Percentiles rank a stretch among this genome's conserved stretches.
phyloP scores from a whole-genome alignment of 345 rosid genomes.

The Citrus glauca region DNA sequence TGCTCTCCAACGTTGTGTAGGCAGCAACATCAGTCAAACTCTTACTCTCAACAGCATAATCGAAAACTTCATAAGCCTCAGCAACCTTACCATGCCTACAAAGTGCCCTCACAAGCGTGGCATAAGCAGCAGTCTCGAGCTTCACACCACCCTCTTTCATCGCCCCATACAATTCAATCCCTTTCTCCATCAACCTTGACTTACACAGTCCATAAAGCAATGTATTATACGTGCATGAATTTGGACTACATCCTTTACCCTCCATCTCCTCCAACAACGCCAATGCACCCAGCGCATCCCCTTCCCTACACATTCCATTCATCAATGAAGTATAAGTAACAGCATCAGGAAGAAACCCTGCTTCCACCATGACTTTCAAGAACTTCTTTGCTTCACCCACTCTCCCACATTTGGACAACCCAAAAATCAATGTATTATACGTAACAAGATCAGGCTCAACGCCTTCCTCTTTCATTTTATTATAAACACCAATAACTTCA shows the following conservation, averaged over 20 bases:
- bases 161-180: conserved; percentile 50
- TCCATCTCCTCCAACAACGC: conserved; percentile 75
- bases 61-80: conserved; percentile 87
- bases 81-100: conserved; percentile 70
- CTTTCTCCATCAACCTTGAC: conserved; percentile 65
- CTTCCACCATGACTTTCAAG: conserved; percentile 54
- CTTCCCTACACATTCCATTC: conserved; percentile 94
- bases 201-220: conserved; percentile 85
- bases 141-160: conserved; percentile 58
- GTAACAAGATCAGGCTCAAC: conserved; percentile 83
- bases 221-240: conserved; percentile 70
- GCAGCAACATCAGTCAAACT: conserved; percentile 78
- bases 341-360: conserved; percentile 66
- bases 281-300: conserved; percentile 63
- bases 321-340: conserved; percentile 77
- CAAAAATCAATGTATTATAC: conserved; percentile 86
- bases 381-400: conserved; percentile 68
- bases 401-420: conserved; percentile 79
- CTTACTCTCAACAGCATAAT: conserved; percentile 83
- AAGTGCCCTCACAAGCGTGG: conserved; percentile 65
- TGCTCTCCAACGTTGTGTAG: conserved; percentile 66
- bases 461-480: conserved; percentile 76
- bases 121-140: conserved; percentile 73
- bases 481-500: conserved; percentile 64
- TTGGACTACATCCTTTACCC: conserved; percentile 62